These are phyloP conservation scores for Botrytis galanthina DNA, from an alignment of 2,329 filamentous ascomycete species.

Conservation along the genomic window DNA sequence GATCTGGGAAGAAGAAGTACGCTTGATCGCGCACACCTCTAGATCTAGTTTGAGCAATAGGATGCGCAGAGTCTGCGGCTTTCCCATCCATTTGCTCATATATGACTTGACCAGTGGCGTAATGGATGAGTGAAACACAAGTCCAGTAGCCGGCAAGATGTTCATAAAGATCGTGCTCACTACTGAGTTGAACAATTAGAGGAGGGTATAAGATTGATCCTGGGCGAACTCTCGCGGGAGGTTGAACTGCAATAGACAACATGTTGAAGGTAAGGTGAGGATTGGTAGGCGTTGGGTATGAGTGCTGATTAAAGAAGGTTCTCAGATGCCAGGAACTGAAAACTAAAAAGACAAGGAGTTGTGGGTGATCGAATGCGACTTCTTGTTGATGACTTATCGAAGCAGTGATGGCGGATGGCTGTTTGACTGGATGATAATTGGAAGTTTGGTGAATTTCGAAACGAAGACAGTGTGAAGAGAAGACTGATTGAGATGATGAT, in stretches of 20 bases:
- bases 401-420: background rate
- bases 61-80: conserved; percentile 35
- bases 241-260: conserved; percentile 33
- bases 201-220: conserved; percentile 35
- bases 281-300: background rate
- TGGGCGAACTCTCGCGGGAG: conserved; percentile 29
- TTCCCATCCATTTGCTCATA: conserved; percentile 33
- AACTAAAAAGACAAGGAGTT: background rate
- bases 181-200: conserved; percentile 32
- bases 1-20: conserved; percentile 37
- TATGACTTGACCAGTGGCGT: conserved; percentile 32
- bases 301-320: background rate
- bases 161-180: conserved; percentile 31
- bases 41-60: conserved; percentile 26
- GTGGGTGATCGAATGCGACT: background rate
- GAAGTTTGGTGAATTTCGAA: background rate
- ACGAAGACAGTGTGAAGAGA: background rate
- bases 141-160: conserved; percentile 35
- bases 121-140: conserved; percentile 33
- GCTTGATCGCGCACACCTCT: conserved; percentile 28
- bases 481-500: conserved; percentile 13
- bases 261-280: background rate
- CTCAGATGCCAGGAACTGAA: conserved; percentile 1
- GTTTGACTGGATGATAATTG: background rate
- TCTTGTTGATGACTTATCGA: background rate